These are phyloP conservation scores for Cyberlindnera suaveolens DNA, from an alignment of 805 yeast genomes.

Conservation along the genomic window DNA sequence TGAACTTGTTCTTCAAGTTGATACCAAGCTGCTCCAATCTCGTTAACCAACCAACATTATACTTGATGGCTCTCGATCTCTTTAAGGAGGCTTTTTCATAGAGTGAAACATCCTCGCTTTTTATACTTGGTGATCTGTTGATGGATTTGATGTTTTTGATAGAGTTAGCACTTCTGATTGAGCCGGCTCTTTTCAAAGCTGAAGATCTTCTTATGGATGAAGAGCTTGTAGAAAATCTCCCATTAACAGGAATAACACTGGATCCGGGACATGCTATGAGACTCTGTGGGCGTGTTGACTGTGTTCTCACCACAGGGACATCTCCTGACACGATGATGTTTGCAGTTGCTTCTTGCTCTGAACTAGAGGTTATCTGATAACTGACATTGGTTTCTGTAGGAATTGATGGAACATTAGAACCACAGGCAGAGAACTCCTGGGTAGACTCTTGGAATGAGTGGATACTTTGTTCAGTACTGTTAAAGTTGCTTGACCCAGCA, in stretches of 20 bases:
- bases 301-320: background rate
- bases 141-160: background rate
- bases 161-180: background rate
- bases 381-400: conserved; percentile 18
- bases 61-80: conserved; percentile 31
- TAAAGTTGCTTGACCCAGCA: conserved; percentile 1
- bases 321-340: background rate
- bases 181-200: conserved; percentile 3
- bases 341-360: background rate
- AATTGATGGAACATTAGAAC: conserved; percentile 3
- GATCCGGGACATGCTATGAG: background rate
- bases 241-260: background rate
- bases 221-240: background rate
- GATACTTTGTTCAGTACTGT: too few relatives aligned
- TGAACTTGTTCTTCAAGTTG: conserved; percentile 21
- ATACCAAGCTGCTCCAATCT: conserved; percentile 24
- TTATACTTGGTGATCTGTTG: background rate
- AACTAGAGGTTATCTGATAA: conserved; percentile 23
- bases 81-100: conserved; percentile 21
- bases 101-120: conserved; percentile 13
- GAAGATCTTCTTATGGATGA: background rate
- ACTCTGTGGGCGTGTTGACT: background rate
- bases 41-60: conserved; percentile 32
- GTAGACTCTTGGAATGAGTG: too few relatives aligned
- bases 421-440: too few relatives aligned